Evolutionary conservation across 768 basidiomycete species (phyloP).

Genomic region (Suillus sp.): DNA sequence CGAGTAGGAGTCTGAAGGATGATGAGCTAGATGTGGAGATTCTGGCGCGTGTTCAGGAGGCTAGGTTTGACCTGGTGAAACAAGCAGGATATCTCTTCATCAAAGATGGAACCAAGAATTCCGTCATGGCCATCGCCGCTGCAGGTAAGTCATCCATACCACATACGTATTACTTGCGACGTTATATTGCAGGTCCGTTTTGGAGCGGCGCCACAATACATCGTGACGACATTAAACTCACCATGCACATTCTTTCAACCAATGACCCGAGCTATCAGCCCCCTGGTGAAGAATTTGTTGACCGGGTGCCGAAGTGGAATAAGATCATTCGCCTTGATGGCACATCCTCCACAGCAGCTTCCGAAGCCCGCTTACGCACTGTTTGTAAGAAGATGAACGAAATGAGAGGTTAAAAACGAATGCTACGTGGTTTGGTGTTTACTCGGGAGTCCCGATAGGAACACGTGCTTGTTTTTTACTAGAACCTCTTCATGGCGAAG

Average conservation of each 20-base stretch:
- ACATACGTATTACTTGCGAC: background rate
- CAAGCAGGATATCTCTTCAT: conserved; percentile 7
- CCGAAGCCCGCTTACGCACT: background rate
- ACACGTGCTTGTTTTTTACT: background rate
- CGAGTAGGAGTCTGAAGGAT: background rate
- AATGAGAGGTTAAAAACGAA: background rate
- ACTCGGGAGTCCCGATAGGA: background rate
- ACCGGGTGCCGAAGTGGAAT: background rate
- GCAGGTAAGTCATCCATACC: background rate
- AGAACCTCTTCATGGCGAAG: background rate
- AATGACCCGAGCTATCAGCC: background rate
- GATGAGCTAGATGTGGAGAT: background rate
- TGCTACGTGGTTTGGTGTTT: background rate
- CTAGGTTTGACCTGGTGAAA: background rate
- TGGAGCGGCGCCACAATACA: background rate
- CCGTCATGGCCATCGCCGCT: conserved; percentile 6
- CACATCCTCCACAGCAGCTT: background rate
- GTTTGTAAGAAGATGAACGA: background rate
- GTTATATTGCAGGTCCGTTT: conserved; percentile 1
- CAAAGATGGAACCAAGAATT: background rate
- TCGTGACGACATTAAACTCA: background rate
- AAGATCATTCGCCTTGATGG: background rate
- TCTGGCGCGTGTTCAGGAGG: background rate
- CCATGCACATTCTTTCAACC: background rate
- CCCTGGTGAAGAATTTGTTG: background rate